Conservation (phyloP, 805 yeast genomes). For the Ascoidea tarda region DNA sequence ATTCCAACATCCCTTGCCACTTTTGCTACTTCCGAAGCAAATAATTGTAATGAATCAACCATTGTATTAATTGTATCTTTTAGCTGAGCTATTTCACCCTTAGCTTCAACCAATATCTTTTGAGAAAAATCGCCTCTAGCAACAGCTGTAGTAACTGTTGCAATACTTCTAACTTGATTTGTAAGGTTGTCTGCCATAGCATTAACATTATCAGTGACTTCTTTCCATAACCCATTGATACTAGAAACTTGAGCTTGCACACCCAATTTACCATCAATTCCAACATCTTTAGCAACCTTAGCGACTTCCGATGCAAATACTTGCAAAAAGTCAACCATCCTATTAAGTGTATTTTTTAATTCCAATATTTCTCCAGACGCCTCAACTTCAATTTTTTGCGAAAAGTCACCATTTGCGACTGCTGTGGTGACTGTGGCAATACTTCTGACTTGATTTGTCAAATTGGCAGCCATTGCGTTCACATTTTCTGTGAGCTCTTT, state of each 20-base stretch:
- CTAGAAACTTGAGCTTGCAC: constrained; percentile 75
- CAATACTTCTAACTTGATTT: constrained; percentile 77
- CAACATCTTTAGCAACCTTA: constrained; percentile 79
- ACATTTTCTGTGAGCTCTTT: constrained; percentile 75
- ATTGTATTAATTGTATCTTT: constrained; percentile 73
- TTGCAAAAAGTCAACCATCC: constrained; percentile 78
- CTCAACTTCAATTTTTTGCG: constrained; percentile 74
- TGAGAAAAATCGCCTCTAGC: constrained; percentile 74
- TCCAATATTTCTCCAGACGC: constrained; percentile 86
- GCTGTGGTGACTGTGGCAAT: constrained; percentile 85
- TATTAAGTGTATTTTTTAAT: constrained; percentile 73
- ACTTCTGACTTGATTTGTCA: constrained; percentile 82
- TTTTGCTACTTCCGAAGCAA: constrained; percentile 70
- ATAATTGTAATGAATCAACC: constrained; percentile 79
- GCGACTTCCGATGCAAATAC: constrained; percentile 79
- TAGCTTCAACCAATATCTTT: constrained; percentile 77
- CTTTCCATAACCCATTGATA: constrained; percentile 82
- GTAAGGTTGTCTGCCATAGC: constrained; percentile 85
- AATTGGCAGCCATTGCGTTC: constrained; percentile 79
- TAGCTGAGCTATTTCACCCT: constrained; percentile 64
- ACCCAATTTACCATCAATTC: constrained; percentile 82
- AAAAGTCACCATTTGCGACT: constrained; percentile 76
- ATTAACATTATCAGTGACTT: constrained; percentile 73
- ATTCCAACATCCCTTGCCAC: constrained; percentile 87
- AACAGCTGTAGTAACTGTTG: constrained; percentile 79